Conservation (phyloP, 1,284 basidiomycete genomes). For the Tylopilus sp. region DNA sequence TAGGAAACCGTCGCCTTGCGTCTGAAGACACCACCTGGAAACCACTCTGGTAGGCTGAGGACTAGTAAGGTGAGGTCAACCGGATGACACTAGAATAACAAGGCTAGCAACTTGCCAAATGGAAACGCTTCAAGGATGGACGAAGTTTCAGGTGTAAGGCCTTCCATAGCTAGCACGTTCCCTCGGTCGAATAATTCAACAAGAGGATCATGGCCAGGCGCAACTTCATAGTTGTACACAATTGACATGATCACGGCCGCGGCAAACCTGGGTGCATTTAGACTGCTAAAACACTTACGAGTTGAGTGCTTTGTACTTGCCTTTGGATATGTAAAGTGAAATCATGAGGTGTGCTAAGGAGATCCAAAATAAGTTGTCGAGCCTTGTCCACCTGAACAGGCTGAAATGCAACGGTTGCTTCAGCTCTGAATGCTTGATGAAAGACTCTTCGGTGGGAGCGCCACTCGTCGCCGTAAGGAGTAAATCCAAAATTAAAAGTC, state of each 20-base stretch:
- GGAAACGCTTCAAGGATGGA: slow-evolving; percentile 29
- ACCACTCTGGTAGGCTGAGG: slow-evolving; percentile 34
- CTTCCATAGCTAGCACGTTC: slow-evolving; percentile 16
- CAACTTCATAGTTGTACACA: slow-evolving; percentile 39
- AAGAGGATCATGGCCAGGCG: slow-evolving; percentile 24
- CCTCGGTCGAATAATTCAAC: slow-evolving; percentile 32
- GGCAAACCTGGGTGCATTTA: slow-evolving; percentile 23
- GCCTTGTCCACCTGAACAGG: slow-evolving; percentile 34
- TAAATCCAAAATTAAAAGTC: slow-evolving; percentile 33
- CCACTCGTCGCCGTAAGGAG: slow-evolving; percentile 34
- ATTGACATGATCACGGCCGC: slow-evolving; percentile 35
- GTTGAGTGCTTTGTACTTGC: neutral
- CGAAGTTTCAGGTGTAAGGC: slow-evolving; percentile 33
- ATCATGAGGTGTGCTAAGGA: slow-evolving; percentile 28
- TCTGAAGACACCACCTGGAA: slow-evolving; percentile 29
- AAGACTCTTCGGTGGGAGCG: slow-evolving; percentile 36
- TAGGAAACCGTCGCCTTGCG: slow-evolving; percentile 27
- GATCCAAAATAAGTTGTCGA: slow-evolving; percentile 27
- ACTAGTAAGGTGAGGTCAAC: slow-evolving; percentile 18
- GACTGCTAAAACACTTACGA: neutral
- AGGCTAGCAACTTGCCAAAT: slow-evolving; percentile 22
- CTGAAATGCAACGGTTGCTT: slow-evolving; percentile 28
- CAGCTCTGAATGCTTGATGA: slow-evolving; percentile 39
- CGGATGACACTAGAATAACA: neutral
- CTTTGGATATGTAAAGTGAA: slow-evolving; percentile 31